phyloP scores from a whole-genome alignment of 441 rosid genomes.

The Jatropha podagrica region DNA sequence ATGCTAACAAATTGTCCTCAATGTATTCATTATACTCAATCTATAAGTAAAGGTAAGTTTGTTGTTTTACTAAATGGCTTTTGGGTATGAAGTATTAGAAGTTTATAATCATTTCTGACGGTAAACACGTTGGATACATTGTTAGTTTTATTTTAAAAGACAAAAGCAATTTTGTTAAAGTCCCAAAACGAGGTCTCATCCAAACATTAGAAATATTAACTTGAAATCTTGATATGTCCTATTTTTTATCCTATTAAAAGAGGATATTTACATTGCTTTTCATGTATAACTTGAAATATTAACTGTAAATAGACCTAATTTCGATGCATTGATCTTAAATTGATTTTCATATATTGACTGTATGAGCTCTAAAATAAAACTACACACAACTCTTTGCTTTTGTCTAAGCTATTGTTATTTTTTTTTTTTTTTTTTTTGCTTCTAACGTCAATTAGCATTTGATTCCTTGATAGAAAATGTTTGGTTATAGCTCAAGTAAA shows the following conservation, averaged over 20 bases:
- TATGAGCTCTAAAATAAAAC: neutral
- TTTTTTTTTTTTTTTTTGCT: no score
- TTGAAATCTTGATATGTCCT: neutral
- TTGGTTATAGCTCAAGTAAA: no score
- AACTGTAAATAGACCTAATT: neutral
- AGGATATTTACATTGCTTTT: neutral
- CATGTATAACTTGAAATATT: neutral
- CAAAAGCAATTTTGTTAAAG: neutral
- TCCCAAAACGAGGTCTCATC: neutral
- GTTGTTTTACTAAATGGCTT: neutral
- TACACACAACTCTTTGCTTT: neutral
- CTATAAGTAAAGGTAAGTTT: slow-evolving; percentile 74
- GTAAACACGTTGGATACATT: slow-evolving; percentile 3
- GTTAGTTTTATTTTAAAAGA: neutral
- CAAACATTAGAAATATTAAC: neutral
- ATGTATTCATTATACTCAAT: slow-evolving; percentile 70
- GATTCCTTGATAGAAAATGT: no score
- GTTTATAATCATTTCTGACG: neutral
- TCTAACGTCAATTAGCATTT: no score
- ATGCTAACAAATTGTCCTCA: slow-evolving; percentile 71
- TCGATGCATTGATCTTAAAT: neutral
- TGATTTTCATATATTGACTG: neutral
- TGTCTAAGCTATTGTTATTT: neutral
- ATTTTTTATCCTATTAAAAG: neutral
- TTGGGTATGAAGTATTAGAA: neutral